Base-by-base conservation (phyloP, 2,329 filamentous ascomycete genomes). In the Xylaria sp. region DNA sequence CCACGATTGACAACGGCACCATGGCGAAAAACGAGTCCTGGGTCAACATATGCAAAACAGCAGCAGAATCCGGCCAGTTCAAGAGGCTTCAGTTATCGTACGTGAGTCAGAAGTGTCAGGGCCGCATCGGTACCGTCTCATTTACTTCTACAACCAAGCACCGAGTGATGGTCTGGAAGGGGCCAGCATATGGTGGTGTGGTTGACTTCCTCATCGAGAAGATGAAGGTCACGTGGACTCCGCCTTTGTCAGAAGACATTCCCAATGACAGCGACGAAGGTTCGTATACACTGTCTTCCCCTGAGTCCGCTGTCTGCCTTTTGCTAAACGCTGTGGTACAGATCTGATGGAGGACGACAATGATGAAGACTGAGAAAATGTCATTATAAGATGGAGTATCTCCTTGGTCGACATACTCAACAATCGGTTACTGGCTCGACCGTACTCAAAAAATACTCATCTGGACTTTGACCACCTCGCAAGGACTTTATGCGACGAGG, bases 1-100 rank as follows among this genome's bases (percentile, higher is more conserved):
- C 82, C 16, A 72, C 8, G 3, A 55, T 63, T 13, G 8, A 77
- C 1, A 47, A 66, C 16, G 11, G 46, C 54, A 13, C n/a, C 7
- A 13, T 10, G 39, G 58, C 1, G 5, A 54, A 16, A 72, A 68
- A 63, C 55, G 76, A 72, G 56, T 65, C 74, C n/a, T 82, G 78
- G 79, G 58, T 62, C 1, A 62, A 64, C 2, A 71, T 81, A 16
- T 71, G 81, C 37, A 64, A 67, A 1, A 66, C 65, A 9, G 66
- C 81, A 52, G 67, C 69, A 0, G 62, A 71, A 1, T 69, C 70
- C 1, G 65, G 65, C 3, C 68, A 79, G 1, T 66, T 79, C 0
- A 65, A 65, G 0, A 68, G 70, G 47, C 66, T 79, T 49, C 69
- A 65, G 52, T 56, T 76, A 7, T 72, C 70, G 4, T 59, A 67